Conservation (phyloP, 176 grass and related monocot genomes). For the Eleusine coracana region DNA sequence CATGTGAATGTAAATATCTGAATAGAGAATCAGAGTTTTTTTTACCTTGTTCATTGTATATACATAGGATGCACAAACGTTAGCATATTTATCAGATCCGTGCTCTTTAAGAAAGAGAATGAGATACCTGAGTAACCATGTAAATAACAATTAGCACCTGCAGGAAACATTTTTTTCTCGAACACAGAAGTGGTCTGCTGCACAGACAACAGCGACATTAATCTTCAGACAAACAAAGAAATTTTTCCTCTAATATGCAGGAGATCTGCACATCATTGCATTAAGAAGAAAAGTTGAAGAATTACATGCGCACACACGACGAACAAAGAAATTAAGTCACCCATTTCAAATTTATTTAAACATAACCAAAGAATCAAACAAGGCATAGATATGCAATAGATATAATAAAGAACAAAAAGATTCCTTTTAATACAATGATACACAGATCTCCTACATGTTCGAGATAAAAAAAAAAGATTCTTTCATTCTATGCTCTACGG, state of each 20-base stretch:
- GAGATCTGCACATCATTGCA: too few relatives aligned
- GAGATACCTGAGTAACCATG: conserved; percentile 66
- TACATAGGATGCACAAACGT: conserved; percentile 62
- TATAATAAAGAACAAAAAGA: not conserved
- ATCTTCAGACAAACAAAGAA: conserved; percentile 13
- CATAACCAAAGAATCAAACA: too few relatives aligned
- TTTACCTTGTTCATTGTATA: conserved; percentile 94
- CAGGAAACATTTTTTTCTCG: not conserved
- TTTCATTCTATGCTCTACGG: not conserved
- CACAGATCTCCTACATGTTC: too few relatives aligned
- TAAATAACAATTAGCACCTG: conserved; percentile 22
- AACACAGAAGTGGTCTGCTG: not conserved
- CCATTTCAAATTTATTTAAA: too few relatives aligned
- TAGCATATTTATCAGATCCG: conserved; percentile 59
- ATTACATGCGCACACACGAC: too few relatives aligned
- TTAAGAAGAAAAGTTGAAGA: too few relatives aligned
- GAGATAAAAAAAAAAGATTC: not conserved
- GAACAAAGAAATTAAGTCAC: too few relatives aligned
- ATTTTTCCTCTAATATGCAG: not conserved
- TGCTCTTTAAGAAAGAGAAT: conserved; percentile 87
- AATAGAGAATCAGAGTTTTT: not conserved
- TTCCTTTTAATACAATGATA: too few relatives aligned
- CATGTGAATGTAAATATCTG: conserved; percentile 18
- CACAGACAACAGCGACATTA: conserved; percentile 1
- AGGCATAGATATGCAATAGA: conserved; percentile 5